Base-by-base conservation (phyloP, 352 stramenopile species). In the Phytophthora chlamydospora region DNA sequence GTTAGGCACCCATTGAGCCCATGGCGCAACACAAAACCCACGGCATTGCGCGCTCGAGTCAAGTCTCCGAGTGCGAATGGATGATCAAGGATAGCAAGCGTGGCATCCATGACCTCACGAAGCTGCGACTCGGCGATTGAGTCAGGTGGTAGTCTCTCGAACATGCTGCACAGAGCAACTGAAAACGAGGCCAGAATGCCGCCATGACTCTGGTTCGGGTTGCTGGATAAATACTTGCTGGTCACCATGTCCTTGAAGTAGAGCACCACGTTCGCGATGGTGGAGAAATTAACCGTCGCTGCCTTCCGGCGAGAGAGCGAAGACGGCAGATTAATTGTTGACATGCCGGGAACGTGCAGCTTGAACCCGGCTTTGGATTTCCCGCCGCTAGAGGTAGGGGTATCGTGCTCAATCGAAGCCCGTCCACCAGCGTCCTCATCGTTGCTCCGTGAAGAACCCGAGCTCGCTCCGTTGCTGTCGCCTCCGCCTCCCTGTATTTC, bases 231-330 rank as follows among this genome's bases (percentile, higher is more conserved):
- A 50, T 88, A 91, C 54, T 88, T 87, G 58, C 62, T 78, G 21
- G 64, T 66, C 16, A 96, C 45, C 36, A 84, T 71, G 13, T 96
- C 88, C 42, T 93, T 93, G 17, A 95, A 82, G 51, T 91, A 93
- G 12, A 85, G 39, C 17, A 96, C 68, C 16, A 91, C 80, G 43
- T 76, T 89, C 4, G 83, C 76, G 24, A 96, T 82, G 33, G 77
- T 91, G 3, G 85, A 87, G 35, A 96, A 90, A 53, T 88, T 76
- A 8, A 85, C 71, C 1, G 75, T 72, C 7, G 78, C 49, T 3
- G 78, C 66, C 57, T 93, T 93, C 17, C 79, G 74, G 4, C 84
- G 69, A 31, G 84, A 86, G 6, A 87, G 68, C 16, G 66, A 75
- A 12, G 67, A 62, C 33, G 68, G 68, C 32, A 86, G 54, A 21